Conservation (phyloP, 2,329 filamentous ascomycete species). For the Chrysosporium keratinophilum region DNA sequence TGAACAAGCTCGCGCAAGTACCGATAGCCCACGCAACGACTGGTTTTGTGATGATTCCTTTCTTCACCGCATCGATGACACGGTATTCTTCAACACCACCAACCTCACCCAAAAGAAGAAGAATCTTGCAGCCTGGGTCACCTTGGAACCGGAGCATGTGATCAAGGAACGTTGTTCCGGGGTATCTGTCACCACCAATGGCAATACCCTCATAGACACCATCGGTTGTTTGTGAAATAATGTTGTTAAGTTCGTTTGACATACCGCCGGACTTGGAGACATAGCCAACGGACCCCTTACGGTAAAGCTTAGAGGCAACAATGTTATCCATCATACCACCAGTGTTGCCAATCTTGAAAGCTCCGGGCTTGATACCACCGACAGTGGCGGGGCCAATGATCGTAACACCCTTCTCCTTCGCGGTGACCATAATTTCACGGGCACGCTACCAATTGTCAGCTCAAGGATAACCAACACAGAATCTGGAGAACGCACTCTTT, state of each 20-base stretch:
- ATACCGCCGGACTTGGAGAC: constrained; percentile 99
- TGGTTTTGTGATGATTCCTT: constrained; percentile 90
- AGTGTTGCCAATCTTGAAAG: constrained; percentile 99
- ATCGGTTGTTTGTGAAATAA: constrained; percentile 89
- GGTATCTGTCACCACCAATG: constrained; percentile 98
- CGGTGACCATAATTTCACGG: constrained; percentile 92
- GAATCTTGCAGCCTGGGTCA: constrained; percentile 95
- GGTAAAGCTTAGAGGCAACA: constrained; percentile 98
- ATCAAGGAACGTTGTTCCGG: constrained; percentile 98
- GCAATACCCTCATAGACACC: constrained; percentile 98
- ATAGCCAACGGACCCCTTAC: constrained; percentile 95
- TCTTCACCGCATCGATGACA: constrained; percentile 95
- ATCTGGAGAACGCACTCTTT: constrained; percentile 55
- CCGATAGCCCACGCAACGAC: constrained; percentile 99
- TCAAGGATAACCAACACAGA: not conserved
- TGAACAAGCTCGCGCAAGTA: constrained; percentile 99
- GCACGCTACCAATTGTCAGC: constrained; percentile 54
- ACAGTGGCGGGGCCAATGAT: constrained; percentile 98
- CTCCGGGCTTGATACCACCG: constrained; percentile 97
- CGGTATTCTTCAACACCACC: constrained; percentile 99
- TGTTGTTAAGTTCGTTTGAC: constrained; percentile 99
- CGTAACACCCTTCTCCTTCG: constrained; percentile 96
- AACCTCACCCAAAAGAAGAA: constrained; percentile 91
- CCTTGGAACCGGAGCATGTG: constrained; percentile 93
- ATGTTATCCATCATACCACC: constrained; percentile 99